Percentiles rank a stretch among this genome's conserved stretches.
These are phyloP conservation scores for Colletotrichum sp. DNA, from an alignment of 2,329 filamentous ascomycete genomes.

Conservation along the genomic window DNA sequence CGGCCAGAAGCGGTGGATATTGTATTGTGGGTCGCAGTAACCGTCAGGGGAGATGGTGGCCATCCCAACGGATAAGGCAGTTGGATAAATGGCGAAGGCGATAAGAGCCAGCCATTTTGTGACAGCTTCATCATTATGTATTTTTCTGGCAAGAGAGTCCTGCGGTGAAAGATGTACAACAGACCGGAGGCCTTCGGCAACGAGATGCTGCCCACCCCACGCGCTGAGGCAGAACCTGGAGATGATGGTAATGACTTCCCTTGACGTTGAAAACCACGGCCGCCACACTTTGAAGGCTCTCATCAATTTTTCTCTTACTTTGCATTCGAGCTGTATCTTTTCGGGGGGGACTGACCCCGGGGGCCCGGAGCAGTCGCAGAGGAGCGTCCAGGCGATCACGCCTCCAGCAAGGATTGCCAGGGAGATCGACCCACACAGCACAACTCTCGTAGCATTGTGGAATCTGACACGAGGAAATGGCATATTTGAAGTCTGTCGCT, in stretches of 20 bases:
- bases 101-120: not conserved
- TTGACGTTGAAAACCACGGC: not conserved
- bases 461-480: not conserved
- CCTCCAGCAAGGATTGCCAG: not conserved
- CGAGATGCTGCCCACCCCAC: not conserved
- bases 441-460: not conserved
- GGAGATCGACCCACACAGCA: not conserved
- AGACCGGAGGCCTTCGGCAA: not conserved
- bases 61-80: not conserved
- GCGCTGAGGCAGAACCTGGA: not conserved
- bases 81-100: not conserved
- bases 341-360: fast-evolving
- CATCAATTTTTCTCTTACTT: not conserved
- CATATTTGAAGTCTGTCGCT: not conserved
- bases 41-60: not conserved
- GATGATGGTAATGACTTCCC: not conserved
- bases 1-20: not conserved
- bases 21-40: not conserved
- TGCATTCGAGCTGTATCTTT: not conserved
- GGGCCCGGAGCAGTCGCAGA: not conserved
- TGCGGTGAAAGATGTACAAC: not conserved
- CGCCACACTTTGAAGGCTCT: not conserved
- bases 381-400: not conserved
- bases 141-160: not conserved
- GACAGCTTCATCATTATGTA: not conserved